phyloP scores from a whole-genome alignment of 139 green algal genomes.

The Chlorella vulgaris region DNA sequence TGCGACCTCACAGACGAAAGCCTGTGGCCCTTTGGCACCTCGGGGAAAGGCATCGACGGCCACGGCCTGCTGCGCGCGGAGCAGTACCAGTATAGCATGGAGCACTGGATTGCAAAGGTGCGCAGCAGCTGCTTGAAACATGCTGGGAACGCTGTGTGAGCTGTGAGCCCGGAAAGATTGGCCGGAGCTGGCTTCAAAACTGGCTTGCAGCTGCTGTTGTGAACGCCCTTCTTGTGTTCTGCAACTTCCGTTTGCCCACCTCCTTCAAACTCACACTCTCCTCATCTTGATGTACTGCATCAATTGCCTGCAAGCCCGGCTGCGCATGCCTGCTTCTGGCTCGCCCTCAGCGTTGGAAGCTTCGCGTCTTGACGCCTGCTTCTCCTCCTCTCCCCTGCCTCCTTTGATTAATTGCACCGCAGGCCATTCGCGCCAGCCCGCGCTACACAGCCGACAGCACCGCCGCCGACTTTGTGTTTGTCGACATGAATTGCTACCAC shows the following conservation, averaged over 20 bases:
- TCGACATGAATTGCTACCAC: slow-evolving; percentile 55
- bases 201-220: neutral
- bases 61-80: neutral
- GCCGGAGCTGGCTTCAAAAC: neutral
- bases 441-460: neutral
- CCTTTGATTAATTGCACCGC: neutral
- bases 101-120: slow-evolving; percentile 43
- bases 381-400: no score
- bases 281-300: no score
- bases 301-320: no score
- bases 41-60: slow-evolving; percentile 44
- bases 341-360: no score
- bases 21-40: slow-evolving; percentile 39
- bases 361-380: no score
- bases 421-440: slow-evolving; percentile 30
- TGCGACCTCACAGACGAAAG: slow-evolving; percentile 33
- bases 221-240: neutral
- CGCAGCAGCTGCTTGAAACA: neutral
- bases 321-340: no score
- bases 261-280: neutral
- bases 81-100: slow-evolving; percentile 46
- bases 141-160: neutral
- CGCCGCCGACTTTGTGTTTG: slow-evolving; percentile 48
- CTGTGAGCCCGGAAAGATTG: no score
- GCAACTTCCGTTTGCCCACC: neutral